Evolutionary conservation across 148 eudicot genomes (phyloP).

Genomic region (Rhododendron ferrugineum): DNA sequence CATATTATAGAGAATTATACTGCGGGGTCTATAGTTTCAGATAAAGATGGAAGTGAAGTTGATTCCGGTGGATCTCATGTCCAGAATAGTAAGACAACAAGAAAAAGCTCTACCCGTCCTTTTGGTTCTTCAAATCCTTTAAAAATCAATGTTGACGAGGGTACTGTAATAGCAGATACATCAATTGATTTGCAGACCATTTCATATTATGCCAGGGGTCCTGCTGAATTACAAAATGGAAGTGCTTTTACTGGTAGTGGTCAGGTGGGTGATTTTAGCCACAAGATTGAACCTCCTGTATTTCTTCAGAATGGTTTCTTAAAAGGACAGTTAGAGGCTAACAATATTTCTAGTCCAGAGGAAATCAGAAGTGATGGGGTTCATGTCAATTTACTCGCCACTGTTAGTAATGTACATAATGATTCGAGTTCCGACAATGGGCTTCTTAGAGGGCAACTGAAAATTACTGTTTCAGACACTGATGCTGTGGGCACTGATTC

Average conservation of each 20-base stretch:
- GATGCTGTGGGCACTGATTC: conserved; percentile 12
- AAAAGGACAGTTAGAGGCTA: conserved; percentile 23
- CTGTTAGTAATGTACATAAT: conserved; percentile 14
- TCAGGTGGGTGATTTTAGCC: conserved; percentile 18
- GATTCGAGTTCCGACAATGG: conserved; percentile 18
- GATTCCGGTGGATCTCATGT: conserved; percentile 22
- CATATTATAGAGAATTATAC: conserved; percentile 11
- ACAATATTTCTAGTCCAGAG: conserved; percentile 4
- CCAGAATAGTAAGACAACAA: conserved; percentile 18
- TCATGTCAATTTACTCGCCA: background rate
- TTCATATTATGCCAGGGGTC: conserved; percentile 18
- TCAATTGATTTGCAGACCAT: conserved; percentile 18
- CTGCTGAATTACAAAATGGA: conserved; percentile 12
- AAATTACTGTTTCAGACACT: conserved; percentile 4
- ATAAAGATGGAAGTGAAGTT: conserved; percentile 14
- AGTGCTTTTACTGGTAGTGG: conserved; percentile 10
- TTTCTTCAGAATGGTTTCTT: conserved; percentile 16
- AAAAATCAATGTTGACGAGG: conserved; percentile 17
- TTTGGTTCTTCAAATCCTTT: conserved; percentile 14
- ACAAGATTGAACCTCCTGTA: conserved; percentile 15
- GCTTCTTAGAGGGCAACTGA: conserved; percentile 18
- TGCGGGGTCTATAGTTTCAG: conserved; percentile 14
- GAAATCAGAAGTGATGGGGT: conserved; percentile 11
- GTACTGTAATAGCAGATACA: conserved; percentile 14
- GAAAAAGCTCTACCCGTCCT: conserved; percentile 13